Conservation (phyloP, 257 asterid genomes). For the Gentiana straminea region DNA sequence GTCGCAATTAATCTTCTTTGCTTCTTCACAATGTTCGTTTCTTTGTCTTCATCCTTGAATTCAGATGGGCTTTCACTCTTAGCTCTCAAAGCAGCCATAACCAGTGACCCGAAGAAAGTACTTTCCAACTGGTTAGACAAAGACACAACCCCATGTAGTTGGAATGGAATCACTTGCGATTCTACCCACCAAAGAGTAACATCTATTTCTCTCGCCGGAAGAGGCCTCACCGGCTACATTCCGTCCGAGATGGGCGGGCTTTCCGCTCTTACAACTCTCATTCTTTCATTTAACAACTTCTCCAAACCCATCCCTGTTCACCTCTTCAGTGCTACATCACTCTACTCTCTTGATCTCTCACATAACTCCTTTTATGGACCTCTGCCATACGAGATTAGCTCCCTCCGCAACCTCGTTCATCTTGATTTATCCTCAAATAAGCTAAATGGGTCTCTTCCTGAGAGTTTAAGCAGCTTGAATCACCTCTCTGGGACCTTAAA, state of each 20-base stretch:
- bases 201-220: constrained; percentile 50
- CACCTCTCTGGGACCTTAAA: constrained; percentile 67
- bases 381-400: constrained; percentile 48
- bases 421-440: constrained; percentile 71
- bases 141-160: constrained; percentile 65
- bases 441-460: constrained; percentile 65
- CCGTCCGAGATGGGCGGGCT: constrained; percentile 89
- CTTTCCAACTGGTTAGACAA: constrained; percentile 64
- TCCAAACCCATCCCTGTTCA: constrained; percentile 29
- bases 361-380: constrained; percentile 62
- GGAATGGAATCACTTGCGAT: constrained; percentile 80
- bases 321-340: constrained; percentile 33
- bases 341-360: constrained; percentile 54
- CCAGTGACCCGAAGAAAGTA: constrained; percentile 47
- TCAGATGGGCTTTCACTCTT: constrained; percentile 81
- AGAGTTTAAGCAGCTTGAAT: constrained; percentile 36
- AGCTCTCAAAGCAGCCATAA: constrained; percentile 82
- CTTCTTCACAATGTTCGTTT: constrained; percentile 31
- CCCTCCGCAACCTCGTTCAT: constrained; percentile 44
- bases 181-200: constrained; percentile 34
- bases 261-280: constrained; percentile 30
- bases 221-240: constrained; percentile 71
- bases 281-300: constrained; percentile 33
- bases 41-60: constrained; percentile 32
- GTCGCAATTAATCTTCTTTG: constrained; percentile 16